Evolutionary conservation across 768 basidiomycete species (phyloP), one percentile per base, ranked within the genome.

Genomic region (Suillus ampliporus): DNA sequence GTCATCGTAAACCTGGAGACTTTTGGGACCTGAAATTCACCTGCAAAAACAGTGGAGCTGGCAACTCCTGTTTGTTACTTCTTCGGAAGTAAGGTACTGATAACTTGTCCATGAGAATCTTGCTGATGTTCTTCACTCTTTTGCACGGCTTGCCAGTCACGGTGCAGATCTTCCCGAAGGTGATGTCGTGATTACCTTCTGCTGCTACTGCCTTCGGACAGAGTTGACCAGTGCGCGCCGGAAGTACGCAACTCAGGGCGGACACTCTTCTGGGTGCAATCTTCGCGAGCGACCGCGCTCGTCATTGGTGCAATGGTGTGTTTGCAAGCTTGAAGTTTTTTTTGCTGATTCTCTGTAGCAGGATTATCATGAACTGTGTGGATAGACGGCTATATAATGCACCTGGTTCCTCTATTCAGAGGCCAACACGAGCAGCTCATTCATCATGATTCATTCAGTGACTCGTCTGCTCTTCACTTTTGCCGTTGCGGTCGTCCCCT

Each of bases 391-490:
- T 51, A 51, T 51, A 51, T 34, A 51, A 51, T 51, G 50, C 38
- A 38, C 19, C 19, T 7, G 19, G 11, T 31, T 3, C 19, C 31
- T 51, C 31, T 3, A 6, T n/a, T n/a, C 28, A 51, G 11, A n/a
- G 31, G 31, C 28, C 34, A 23, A 41, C n/a, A 31, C 10, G 43
- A 59, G 23, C 46, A 59, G 44, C 44, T 34, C n/a, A 28, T 23
- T 14, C 38, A 61, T 31, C 9, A 62, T 62, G 56, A 23, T 59
- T 46, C 38, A 37, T 23, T 62, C 35, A 28, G 17, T 62, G 14
- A 35, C 19, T 50, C 43, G 38, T 23, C 37, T 47, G 21, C 26
- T 59, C 61, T 40, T 26, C 58, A 46, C 41, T 26, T 19, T 38
- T 19, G 14, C 37, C 31, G 23, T 14, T 3, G 62, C 47, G 19